Evolutionary conservation across 2,329 filamentous ascomycete genomes (phyloP).

Genomic region (Penicillium sp.): DNA sequence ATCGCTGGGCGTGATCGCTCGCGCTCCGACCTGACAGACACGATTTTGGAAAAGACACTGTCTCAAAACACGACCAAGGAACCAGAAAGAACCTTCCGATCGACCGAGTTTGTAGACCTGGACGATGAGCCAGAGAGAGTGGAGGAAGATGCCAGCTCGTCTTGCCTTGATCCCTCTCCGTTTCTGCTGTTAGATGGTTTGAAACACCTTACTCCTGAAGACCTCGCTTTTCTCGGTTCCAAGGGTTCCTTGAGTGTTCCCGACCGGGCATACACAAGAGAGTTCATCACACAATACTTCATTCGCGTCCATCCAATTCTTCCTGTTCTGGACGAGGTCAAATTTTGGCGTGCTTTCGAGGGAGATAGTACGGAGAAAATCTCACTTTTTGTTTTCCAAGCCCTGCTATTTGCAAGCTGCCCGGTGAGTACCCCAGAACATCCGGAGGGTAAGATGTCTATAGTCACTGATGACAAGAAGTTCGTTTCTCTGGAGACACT

Average conservation of each 20-base stretch:
- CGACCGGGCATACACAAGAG: slow-evolving; percentile 44
- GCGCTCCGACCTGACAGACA: not conserved
- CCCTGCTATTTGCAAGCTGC: slow-evolving; percentile 33
- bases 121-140: not conserved
- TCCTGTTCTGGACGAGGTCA: slow-evolving; percentile 42
- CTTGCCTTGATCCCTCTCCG: slow-evolving; percentile 6
- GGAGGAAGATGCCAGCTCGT: not conserved
- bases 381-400: slow-evolving; percentile 36
- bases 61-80: not conserved
- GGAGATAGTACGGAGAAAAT: slow-evolving; percentile 14
- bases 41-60: not conserved
- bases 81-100: not conserved
- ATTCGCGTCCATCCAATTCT: slow-evolving; percentile 32
- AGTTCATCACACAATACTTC: slow-evolving; percentile 48
- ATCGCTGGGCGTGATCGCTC: not conserved
- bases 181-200: slow-evolving; percentile 27
- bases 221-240: slow-evolving; percentile 50
- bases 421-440: slow-evolving; percentile 31
- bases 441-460: not conserved
- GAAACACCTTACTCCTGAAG: slow-evolving; percentile 38
- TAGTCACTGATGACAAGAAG: slow-evolving; percentile 16
- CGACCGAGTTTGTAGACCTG: not conserved
- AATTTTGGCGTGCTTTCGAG: slow-evolving; percentile 45
- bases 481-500: slow-evolving; percentile 52
- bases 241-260: slow-evolving; percentile 53